Evolutionary conservation across 768 basidiomycete species (phyloP).

Genomic region (Daedalea quercina): DNA sequence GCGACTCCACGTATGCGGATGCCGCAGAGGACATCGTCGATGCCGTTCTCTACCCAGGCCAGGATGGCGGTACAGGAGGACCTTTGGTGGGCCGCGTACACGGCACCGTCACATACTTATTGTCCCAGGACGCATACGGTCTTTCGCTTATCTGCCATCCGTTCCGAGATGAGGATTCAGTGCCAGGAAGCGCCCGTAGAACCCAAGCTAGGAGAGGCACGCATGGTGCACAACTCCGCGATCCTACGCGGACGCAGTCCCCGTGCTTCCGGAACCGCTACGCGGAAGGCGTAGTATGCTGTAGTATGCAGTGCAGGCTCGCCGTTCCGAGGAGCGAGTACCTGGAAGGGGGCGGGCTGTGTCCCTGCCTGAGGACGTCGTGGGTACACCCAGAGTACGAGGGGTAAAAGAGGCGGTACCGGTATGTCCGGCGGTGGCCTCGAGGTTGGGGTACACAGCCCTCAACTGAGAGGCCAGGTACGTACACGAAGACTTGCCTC

Average conservation of each 20-base stretch:
- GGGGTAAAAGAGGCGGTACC: background rate
- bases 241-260: background rate
- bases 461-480: background rate
- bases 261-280: background rate
- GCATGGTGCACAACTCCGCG: background rate
- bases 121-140: background rate
- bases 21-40: constrained; percentile 14
- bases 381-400: too few relatives aligned
- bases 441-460: background rate
- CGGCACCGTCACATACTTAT: background rate
- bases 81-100: background rate
- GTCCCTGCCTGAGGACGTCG: background rate
- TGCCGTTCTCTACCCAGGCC: constrained; percentile 5
- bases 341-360: background rate
- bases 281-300: too few relatives aligned
- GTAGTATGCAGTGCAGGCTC: too few relatives aligned
- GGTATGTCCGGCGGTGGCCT: background rate
- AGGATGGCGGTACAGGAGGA: constrained; percentile 5
- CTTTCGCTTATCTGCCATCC: constrained; percentile 1
- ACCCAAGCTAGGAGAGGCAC: background rate
- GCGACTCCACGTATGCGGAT: constrained; percentile 14
- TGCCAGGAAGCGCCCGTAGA: background rate
- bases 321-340: too few relatives aligned
- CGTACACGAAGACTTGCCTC: background rate
- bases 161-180: background rate